A percentile compares a stretch with the other conserved stretches of the same genome.
Evolutionary conservation across 1,284 basidiomycete genomes (phyloP).

Genomic region (Ustilago cynodontis): DNA sequence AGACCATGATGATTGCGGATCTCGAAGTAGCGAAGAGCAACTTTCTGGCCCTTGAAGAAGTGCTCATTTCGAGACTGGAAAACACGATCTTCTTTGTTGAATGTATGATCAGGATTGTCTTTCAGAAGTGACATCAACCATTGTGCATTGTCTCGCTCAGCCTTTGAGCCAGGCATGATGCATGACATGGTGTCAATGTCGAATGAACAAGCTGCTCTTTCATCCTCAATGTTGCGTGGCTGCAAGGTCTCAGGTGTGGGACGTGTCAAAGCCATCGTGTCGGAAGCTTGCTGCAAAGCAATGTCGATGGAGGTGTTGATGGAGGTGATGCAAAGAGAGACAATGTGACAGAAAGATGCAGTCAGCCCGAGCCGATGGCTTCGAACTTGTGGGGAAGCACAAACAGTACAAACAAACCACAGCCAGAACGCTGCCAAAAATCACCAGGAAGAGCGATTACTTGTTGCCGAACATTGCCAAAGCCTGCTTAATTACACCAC

Average conservation of each 20-base stretch:
- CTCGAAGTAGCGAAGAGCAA: constrained; percentile 56
- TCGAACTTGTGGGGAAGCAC: not conserved
- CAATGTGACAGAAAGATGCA: not conserved
- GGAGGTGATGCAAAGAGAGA: not conserved
- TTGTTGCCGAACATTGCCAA: constrained; percentile 30
- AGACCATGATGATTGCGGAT: constrained; percentile 56
- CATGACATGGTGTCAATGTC: constrained; percentile 55
- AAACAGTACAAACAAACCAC: not conserved
- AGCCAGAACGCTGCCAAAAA: not conserved
- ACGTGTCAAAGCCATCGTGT: constrained; percentile 28
- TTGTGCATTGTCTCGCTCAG: constrained; percentile 47
- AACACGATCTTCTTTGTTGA: constrained; percentile 53
- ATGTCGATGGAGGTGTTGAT: not conserved
- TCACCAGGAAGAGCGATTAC: constrained; percentile 8
- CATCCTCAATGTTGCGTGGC: constrained; percentile 43
- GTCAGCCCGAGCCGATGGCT: not conserved
- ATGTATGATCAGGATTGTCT: constrained; percentile 48
- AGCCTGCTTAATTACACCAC: not conserved
- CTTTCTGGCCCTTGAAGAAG: constrained; percentile 55
- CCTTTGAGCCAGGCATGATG: constrained; percentile 49
- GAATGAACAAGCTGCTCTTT: constrained; percentile 53
- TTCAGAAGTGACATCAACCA: constrained; percentile 56
- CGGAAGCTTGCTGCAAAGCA: not conserved
- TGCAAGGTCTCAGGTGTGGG: constrained; percentile 54
- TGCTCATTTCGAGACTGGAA: constrained; percentile 57